Base-by-base conservation (phyloP, 441 rosid genomes). In the Erodium texanum region DNA sequence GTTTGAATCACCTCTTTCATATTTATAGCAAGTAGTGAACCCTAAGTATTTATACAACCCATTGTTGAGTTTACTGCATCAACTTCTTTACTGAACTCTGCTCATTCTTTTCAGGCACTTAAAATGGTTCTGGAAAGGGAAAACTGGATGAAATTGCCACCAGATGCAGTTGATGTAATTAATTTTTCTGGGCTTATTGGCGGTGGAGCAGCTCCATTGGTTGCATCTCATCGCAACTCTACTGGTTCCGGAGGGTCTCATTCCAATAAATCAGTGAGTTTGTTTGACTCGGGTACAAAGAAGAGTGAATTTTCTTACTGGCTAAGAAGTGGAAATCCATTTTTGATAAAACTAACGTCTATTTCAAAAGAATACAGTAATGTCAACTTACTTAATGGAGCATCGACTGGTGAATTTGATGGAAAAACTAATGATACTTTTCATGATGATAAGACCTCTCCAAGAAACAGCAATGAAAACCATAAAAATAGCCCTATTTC, bases 51-150 rank as follows among this genome's bases (percentile, higher is more conserved):
- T 54, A 54, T 54, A 54, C 61, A n/a, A 54, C 20, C 18, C 18
- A 2, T 18, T 11, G 61, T 18, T 54, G 23, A 15, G 16, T 54
- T 18, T 54, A 16, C 61, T 54, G 22, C 61, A 18, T 54, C 8
- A 54, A 54, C 61, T 1, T 54, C 18, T 24, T 23, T 61, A 23
- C 64, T 12, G 18, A 61, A 3, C 29, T 24, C 34, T 24, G 65
- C 9, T 62, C 20, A 14, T 62, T 62, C 65, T 79, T 71, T 75
- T 58, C 84, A 95, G 99, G 99, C 99, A 48, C 87, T 95, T 77
- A 89, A 89, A 82, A 90, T 95, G 99, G 98, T 95, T 73, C 75
- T 95, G 82, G 99, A 95, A 83, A 90, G 81, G 89, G 99, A 95
- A 80, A 85, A 73, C 76, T 95, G 99, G 98, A 76, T 78, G 77